Evolutionary conservation across 129 eudicot genomes (phyloP), one percentile per base, ranked within the genome.

Genomic region (Lactuca saligna): DNA sequence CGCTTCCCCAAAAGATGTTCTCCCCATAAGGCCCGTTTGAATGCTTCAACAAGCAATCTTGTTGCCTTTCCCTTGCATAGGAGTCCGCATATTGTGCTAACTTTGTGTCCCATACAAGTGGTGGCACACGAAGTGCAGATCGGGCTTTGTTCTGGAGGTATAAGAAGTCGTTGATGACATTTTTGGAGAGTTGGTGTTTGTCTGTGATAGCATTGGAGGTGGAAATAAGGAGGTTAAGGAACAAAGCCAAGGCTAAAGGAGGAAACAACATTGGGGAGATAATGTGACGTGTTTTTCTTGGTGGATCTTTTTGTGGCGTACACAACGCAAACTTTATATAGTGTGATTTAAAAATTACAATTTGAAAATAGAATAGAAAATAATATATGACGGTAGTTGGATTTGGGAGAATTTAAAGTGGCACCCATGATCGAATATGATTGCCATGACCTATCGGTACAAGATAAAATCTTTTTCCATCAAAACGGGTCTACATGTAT

Each of bases 381-480:
- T 37, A 49, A 50, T 68, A 68, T 68, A 38, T 50, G 51, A 51
- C 46, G 74, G 64, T 69, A 39, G 80, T 76, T 54, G 70, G 70
- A 54, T 51, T 68, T 57, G 14, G 55, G 64, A 51, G 57, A 69
- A 35, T 68, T 68, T 68, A 38, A 74, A 68, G 88, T 88, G 91
- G 91, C 84, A 73, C 83, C 86, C 91, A 88, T 82, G 96, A 85
- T 88, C 88, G 84, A 80, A 85, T 80, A 85, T 88, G 88, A 81
- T 80, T 78, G 73, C 68, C 88, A 80, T 72, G 69, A 69, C 42
- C 68, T 57, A 66, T 69, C 32, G 37, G 9, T 6, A 29, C 34
- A 62, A 53, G 20, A 53, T 7, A 3, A 15, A n/a, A 9, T 6
- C 53, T 25, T 3, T 39, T 74, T 60, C 59, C 61, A 57, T 37